Conservation (phyloP, 106 monocot species). For the Vanilla planifolia region DNA sequence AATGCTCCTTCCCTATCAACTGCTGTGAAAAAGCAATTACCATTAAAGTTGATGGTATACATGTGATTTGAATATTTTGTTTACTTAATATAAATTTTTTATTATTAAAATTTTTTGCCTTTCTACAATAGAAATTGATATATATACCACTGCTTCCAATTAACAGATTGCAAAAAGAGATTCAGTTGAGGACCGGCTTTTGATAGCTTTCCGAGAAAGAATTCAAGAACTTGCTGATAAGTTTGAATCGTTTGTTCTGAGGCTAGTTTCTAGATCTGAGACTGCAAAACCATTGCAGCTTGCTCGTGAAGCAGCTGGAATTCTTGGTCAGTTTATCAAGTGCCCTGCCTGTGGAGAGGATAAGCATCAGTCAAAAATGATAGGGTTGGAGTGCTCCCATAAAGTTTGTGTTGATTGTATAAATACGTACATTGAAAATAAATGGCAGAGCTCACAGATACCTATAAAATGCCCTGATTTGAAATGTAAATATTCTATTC, state of each 20-base stretch:
- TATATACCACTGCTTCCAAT: not conserved
- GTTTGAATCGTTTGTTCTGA: conserved; percentile 65
- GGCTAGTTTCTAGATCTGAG: conserved; percentile 42
- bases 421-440: conserved; percentile 21
- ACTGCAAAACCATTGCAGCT: conserved; percentile 41
- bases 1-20: not conserved
- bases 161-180: conserved; percentile 61
- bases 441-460: conserved; percentile 19
- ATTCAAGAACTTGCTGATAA: conserved; percentile 75
- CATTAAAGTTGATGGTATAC: too few species aligned
- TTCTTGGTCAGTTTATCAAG: conserved; percentile 12
- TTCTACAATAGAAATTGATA: not conserved
- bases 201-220: conserved; percentile 72
- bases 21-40: not conserved
- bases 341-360: conserved; percentile 43
- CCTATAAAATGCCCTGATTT: conserved; percentile 37
- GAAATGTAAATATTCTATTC: conserved; percentile 31
- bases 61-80: not conserved
- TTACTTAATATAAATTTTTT: not conserved
- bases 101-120: not conserved
- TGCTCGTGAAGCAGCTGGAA: conserved; percentile 63
- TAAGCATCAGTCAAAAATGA: conserved; percentile 27
- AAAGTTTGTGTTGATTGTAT: conserved; percentile 44
- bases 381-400: conserved; percentile 37
- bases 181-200: conserved; percentile 53